Conservation (phyloP, 2,329 filamentous ascomycete species). For the Phyllosticta citrichinensis region DNA sequence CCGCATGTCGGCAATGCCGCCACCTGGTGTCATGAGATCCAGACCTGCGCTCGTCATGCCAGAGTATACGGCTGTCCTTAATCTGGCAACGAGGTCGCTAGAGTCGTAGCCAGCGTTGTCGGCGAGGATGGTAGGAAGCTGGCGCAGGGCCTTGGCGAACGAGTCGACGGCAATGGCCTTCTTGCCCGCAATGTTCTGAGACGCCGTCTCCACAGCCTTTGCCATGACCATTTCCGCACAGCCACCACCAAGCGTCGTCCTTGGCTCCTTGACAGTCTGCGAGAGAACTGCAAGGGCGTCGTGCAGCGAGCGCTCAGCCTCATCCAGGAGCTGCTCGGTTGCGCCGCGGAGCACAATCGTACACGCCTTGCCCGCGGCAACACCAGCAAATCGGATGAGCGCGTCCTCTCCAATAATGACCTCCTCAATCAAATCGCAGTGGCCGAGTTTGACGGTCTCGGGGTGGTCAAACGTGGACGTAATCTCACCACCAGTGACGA, state of each 20-base stretch:
- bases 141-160: slow-evolving; percentile 80
- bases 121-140: slow-evolving; percentile 90
- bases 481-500: slow-evolving; percentile 96
- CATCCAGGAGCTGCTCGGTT: slow-evolving; percentile 92
- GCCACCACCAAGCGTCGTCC: slow-evolving; percentile 87
- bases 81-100: slow-evolving; percentile 80
- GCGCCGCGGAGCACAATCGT: slow-evolving; percentile 94
- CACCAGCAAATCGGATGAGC: slow-evolving; percentile 92
- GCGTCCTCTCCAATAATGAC: slow-evolving; percentile 98
- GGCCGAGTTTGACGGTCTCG: slow-evolving; percentile 89
- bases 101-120: slow-evolving; percentile 97
- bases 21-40: slow-evolving; percentile 79
- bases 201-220: slow-evolving; percentile 88
- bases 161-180: slow-evolving; percentile 86
- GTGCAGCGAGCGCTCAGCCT: slow-evolving; percentile 91
- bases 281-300: slow-evolving; percentile 93
- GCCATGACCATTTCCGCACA: slow-evolving; percentile 99
- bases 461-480: slow-evolving; percentile 97
- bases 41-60: slow-evolving; percentile 87
- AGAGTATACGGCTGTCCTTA: slow-evolving; percentile 90
- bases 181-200: slow-evolving; percentile 92
- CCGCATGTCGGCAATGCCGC: slow-evolving; percentile 90
- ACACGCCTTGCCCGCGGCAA: slow-evolving; percentile 86
- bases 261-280: slow-evolving; percentile 89
- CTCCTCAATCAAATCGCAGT: slow-evolving; percentile 93